Conservation (phyloP, 768 basidiomycete species). For the Pholiota microspora region DNA sequence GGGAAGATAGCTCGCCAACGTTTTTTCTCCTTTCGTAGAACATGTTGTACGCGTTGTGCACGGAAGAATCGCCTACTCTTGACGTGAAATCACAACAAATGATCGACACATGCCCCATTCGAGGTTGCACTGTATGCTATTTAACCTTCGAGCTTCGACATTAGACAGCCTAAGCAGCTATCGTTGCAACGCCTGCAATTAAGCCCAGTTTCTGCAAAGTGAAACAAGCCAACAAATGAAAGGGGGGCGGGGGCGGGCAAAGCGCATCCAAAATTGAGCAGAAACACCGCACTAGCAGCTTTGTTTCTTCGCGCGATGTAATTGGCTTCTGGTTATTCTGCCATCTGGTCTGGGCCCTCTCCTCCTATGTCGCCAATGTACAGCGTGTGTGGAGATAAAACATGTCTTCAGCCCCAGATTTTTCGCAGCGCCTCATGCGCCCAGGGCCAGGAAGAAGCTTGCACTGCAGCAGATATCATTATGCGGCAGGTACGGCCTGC, state of each 20-base stretch:
- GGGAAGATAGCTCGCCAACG: conserved; percentile 5
- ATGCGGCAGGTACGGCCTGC: conserved; percentile 11
- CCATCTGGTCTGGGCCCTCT: neutral
- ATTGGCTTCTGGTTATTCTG: neutral
- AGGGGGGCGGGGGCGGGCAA: neutral
- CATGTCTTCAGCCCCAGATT: conserved; percentile 1
- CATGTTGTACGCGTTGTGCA: conserved; percentile 8
- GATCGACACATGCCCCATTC: conserved; percentile 14
- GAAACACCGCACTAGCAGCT: neutral
- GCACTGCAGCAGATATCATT: conserved; percentile 2
- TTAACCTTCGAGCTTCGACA: neutral
- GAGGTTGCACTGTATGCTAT: neutral
- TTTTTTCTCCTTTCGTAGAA: conserved; percentile 10
- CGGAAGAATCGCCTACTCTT: conserved; percentile 11
- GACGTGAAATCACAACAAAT: conserved; percentile 14
- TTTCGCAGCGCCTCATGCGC: conserved; percentile 9
- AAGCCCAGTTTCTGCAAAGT: neutral
- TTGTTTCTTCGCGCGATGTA: neutral
- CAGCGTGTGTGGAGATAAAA: neutral
- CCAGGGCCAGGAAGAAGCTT: conserved; percentile 8
- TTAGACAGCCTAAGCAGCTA: neutral
- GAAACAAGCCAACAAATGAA: too few relatives aligned
- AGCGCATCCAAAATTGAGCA: neutral
- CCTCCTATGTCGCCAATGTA: neutral
- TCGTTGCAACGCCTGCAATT: neutral